phyloP scores from a whole-genome alignment of 2,329 filamentous ascomycete genomes.

The Calycina herbarum region DNA sequence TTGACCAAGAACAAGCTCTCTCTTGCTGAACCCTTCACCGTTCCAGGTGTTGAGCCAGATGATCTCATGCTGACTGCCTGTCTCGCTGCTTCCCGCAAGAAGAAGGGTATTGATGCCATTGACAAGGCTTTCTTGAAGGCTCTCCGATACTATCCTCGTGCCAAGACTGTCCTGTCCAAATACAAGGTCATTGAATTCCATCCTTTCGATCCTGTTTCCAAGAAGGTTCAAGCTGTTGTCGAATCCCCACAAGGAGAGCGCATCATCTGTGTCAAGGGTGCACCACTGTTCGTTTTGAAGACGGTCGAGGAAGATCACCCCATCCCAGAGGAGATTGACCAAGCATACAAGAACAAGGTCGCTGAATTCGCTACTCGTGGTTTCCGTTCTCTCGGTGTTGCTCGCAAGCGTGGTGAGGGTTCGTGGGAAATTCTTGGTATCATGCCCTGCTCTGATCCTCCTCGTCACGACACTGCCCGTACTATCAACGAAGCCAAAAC shows the following conservation, averaged over 20 bases:
- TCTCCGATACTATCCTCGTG: conserved; percentile 77
- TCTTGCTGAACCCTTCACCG: conserved; percentile 79
- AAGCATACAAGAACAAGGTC: conserved; percentile 89
- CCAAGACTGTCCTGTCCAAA: conserved; percentile 77
- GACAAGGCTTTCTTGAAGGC: conserved; percentile 93
- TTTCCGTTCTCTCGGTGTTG: conserved; percentile 91
- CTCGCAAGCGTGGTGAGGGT: conserved; percentile 79
- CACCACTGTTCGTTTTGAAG: conserved; percentile 82
- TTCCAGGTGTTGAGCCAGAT: conserved; percentile 78
- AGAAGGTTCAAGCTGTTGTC: conserved; percentile 85
- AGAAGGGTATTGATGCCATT: conserved; percentile 93
- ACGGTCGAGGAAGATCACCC: conserved; percentile 84
- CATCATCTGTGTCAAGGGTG: conserved; percentile 89
- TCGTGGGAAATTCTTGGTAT: conserved; percentile 92
- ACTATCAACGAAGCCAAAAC: conserved; percentile 88
- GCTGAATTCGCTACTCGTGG: conserved; percentile 89
- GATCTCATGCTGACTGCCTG: conserved; percentile 93
- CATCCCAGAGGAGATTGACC: conserved; percentile 73
- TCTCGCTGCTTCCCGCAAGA: conserved; percentile 86
- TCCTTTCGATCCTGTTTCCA: conserved; percentile 90
- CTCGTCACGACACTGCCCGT: conserved; percentile 85
- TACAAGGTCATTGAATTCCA: conserved; percentile 84
- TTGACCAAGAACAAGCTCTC: conserved; percentile 94
- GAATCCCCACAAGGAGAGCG: conserved; percentile 80
- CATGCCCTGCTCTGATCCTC: conserved; percentile 91